These are phyloP conservation scores for Striga hermonthica DNA, from an alignment of 305 asterid genomes.

Conservation along the genomic window DNA sequence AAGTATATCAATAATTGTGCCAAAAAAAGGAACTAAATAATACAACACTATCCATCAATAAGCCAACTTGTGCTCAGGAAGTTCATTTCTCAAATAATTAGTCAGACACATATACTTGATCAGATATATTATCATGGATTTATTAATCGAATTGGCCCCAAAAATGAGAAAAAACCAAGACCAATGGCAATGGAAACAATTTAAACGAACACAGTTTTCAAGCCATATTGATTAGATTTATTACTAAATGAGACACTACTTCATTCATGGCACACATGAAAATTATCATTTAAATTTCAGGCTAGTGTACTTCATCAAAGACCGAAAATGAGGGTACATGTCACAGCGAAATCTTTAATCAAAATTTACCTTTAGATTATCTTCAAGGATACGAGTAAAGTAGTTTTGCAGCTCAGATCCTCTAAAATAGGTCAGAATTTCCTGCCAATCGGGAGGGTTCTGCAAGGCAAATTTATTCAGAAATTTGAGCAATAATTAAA, in stretches of 20 bases:
- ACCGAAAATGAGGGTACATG: slow-evolving; percentile 5
- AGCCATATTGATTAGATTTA: neutral
- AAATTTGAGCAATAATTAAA: slow-evolving; percentile 31
- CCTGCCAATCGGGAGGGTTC: slow-evolving; percentile 99
- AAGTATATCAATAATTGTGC: slow-evolving; percentile 5
- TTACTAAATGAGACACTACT: neutral
- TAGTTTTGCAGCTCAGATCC: slow-evolving; percentile 97
- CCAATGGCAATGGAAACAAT: neutral
- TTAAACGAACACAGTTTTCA: neutral
- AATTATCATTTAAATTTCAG: neutral
- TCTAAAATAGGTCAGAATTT: slow-evolving; percentile 85
- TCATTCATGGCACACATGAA: neutral
- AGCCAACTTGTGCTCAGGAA: slow-evolving; percentile 7
- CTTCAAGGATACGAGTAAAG: slow-evolving; percentile 95
- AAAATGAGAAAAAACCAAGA: neutral
- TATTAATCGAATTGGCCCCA: neutral
- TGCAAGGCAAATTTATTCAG: slow-evolving; percentile 40
- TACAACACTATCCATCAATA: neutral
- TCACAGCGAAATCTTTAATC: slow-evolving; percentile 2
- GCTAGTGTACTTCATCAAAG: neutral
- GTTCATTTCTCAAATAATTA: no score
- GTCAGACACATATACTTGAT: neutral
- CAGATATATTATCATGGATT: neutral
- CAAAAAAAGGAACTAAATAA: slow-evolving; percentile 1
- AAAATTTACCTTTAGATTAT: slow-evolving; percentile 71